Base-by-base conservation (phyloP, 106 monocot genomes). In the Dioscorea alata region DNA sequence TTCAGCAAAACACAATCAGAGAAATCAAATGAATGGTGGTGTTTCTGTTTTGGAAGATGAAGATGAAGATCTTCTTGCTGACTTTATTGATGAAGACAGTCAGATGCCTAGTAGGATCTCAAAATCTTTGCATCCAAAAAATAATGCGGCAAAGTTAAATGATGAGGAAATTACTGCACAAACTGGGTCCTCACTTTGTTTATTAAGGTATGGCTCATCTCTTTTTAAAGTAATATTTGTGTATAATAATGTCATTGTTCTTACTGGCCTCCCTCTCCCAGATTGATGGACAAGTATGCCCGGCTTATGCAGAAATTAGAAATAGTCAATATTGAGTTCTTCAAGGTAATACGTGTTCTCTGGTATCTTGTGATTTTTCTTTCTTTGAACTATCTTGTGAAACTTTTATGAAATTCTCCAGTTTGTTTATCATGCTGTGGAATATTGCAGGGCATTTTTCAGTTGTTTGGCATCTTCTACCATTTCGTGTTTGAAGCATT, bases 271-370 rank as follows among this genome's bases (percentile, higher is more conserved):
- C 17, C 16, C 54, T 85, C 52, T 32, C 53, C 74, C 84, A 97
- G 96, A 73, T 84, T 97, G 71, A 92, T 97, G 96, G 96, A 97
- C 76, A 97, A 97, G 80, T 97, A 97, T 79, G 96, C 92, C n/a
- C 92, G 96, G 66, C 84, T 97, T 12, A 97, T 92, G 92, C 96
- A 97, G 79, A 97, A 97, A 78, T 76, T 97, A 71, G 89, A 92
- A 78, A 78, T 92, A 28, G 80, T 97, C 62, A 97, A 92, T 75
- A 53, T 83, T 76, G 96, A 97, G 57, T 84, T 97, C 53, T 92
- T 97, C 50, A 92, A 92, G 96, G 96, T 97, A 79, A 64, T 42
- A 23, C 33, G 12, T 54, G 14, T 17, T 33, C 32, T 33, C 33
- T 3, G 3, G 33, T 31, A 32, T 6, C 25, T 49, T 21, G 4